Conservation (phyloP, 176 grass and related monocot genomes). For the Oryza australiensis region DNA sequence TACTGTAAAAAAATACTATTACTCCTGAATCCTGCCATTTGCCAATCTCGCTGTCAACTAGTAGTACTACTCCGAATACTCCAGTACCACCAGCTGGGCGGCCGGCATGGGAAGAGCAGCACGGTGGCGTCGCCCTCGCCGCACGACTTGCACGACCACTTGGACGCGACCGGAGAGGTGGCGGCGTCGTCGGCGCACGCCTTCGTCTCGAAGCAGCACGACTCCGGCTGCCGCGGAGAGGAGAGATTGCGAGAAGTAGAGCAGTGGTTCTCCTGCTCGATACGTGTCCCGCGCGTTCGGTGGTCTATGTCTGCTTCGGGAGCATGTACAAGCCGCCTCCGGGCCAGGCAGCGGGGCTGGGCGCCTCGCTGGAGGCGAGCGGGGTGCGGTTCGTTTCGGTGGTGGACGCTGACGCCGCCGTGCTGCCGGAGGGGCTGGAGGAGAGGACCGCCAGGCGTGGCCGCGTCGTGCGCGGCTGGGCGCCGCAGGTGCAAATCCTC, state of each 20-base stretch:
- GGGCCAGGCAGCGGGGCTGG: slow-evolving; percentile 31
- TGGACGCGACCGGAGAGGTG: too few relatives aligned
- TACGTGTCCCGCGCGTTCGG: slow-evolving; percentile 39
- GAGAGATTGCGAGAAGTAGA: slow-evolving; percentile 3
- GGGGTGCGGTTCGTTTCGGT: slow-evolving; percentile 41
- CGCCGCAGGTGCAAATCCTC: slow-evolving; percentile 46
- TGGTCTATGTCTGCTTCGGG: slow-evolving; percentile 62
- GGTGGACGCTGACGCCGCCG: not conserved
- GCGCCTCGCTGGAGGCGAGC: slow-evolving; percentile 36
- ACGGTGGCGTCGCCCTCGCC: too few relatives aligned
- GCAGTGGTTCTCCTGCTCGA: slow-evolving; percentile 28
- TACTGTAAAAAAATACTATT: too few relatives aligned
- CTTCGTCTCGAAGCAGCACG: too few relatives aligned
- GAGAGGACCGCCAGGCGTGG: slow-evolving; percentile 4
- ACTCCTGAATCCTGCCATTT: too few relatives aligned
- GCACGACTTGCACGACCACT: too few relatives aligned
- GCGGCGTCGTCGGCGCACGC: too few relatives aligned
- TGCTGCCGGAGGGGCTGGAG: slow-evolving; percentile 37
- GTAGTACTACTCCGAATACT: too few relatives aligned
- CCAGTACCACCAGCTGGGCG: too few relatives aligned
- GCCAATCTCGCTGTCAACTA: too few relatives aligned
- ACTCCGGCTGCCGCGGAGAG: not conserved
- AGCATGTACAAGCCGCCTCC: slow-evolving; percentile 41
- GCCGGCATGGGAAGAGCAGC: too few relatives aligned
- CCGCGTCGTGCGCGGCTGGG: slow-evolving; percentile 41